Evolutionary conservation across 768 basidiomycete genomes (phyloP).

Genomic region (Lentinula raphanica): DNA sequence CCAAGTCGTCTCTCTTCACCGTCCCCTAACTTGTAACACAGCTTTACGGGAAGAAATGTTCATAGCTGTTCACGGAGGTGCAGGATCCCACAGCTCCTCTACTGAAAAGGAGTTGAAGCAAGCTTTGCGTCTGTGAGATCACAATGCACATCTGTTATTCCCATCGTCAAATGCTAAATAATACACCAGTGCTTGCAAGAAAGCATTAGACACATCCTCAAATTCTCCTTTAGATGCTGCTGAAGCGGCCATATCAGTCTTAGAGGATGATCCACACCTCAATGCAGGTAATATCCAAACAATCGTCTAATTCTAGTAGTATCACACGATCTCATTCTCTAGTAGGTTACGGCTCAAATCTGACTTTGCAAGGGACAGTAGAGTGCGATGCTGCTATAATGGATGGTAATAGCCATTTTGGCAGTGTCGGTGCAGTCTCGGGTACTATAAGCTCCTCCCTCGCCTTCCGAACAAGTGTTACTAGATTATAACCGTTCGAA

Average conservation of each 20-base stretch:
- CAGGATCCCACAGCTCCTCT: constrained; percentile 52
- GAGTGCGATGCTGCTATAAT: constrained; percentile 83
- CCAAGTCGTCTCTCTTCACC: background rate
- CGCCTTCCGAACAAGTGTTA: background rate
- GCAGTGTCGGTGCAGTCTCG: constrained; percentile 68
- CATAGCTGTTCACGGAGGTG: constrained; percentile 74
- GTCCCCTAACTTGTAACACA: constrained; percentile 21
- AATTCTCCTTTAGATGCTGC: constrained; percentile 40
- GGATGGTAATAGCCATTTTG: constrained; percentile 47
- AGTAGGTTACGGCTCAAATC: constrained; percentile 75
- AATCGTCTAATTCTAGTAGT: too few species aligned
- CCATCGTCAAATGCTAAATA: background rate
- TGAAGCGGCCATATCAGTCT: constrained; percentile 44
- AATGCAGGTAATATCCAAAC: constrained; percentile 54
- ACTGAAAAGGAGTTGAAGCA: constrained; percentile 50
- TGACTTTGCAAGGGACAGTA: constrained; percentile 67
- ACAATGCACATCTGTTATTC: too few species aligned
- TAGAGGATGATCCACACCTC: constrained; percentile 64
- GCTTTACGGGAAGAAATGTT: constrained; percentile 29
- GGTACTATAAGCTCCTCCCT: constrained; percentile 29
- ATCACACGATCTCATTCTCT: too few species aligned
- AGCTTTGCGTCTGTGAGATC: constrained; percentile 48
- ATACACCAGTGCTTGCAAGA: constrained; percentile 44
- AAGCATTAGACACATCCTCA: constrained; percentile 26
- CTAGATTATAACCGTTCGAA: background rate